phyloP scores from a whole-genome alignment of 2,329 filamentous ascomycete species.

The Podosphaera leucotricha region DNA sequence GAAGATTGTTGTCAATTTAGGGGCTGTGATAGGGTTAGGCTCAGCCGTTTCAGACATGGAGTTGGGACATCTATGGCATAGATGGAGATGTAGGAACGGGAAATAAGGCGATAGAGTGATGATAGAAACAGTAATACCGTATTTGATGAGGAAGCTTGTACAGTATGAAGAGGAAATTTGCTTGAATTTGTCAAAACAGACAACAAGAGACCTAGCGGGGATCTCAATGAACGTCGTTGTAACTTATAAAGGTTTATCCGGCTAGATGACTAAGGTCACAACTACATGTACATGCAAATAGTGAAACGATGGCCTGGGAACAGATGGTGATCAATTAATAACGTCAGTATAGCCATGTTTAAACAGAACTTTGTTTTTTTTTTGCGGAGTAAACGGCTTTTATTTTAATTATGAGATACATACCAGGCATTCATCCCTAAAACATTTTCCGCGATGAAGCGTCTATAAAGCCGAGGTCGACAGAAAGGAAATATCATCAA shows the following conservation, averaged over 20 bases:
- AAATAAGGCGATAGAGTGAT: background rate
- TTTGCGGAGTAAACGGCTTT: no score
- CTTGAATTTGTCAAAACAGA: background rate
- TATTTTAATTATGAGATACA: no score
- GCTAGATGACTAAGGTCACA: background rate
- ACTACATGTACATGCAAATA: background rate
- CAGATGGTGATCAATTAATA: no score
- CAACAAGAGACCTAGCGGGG: background rate
- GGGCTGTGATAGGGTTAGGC: slow-evolving; percentile 9
- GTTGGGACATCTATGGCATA: background rate
- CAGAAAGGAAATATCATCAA: no score
- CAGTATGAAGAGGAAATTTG: background rate
- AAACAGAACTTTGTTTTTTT: no score
- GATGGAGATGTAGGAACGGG: background rate
- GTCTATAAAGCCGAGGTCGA: no score
- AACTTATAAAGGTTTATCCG: background rate
- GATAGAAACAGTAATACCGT: background rate
- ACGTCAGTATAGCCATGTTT: no score
- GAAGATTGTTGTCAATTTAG: slow-evolving; percentile 11
- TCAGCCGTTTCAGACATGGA: slow-evolving; percentile 16
- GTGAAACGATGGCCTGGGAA: no score
- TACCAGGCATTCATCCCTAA: no score
- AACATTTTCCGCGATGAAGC: no score
- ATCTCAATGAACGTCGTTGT: background rate
- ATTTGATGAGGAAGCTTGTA: background rate